These are phyloP conservation scores for Avena eriantha DNA, from an alignment of 176 grass and related monocot genomes.

Conservation along the genomic window DNA sequence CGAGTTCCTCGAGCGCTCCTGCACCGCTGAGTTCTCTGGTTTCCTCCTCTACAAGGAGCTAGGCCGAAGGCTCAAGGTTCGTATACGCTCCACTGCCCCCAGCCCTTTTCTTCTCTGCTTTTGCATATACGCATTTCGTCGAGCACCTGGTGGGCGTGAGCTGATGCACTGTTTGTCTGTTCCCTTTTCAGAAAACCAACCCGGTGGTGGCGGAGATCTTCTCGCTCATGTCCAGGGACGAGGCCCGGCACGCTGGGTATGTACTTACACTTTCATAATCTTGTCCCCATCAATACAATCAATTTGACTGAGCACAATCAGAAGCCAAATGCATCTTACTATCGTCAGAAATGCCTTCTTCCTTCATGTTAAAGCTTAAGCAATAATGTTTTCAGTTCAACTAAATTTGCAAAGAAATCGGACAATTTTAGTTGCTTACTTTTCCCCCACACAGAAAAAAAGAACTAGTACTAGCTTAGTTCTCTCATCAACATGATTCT, in stretches of 20 bases:
- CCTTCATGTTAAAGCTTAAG: not conserved
- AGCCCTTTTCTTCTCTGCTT: not conserved
- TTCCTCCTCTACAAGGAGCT: constrained; percentile 99
- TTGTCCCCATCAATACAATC: not conserved
- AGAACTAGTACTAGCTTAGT: not conserved
- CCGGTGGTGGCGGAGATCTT: constrained; percentile 96
- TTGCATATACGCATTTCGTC: constrained; percentile 9
- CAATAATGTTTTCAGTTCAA: not conserved
- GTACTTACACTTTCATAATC: not conserved
- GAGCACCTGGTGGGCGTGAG: constrained; percentile 16
- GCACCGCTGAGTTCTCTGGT: constrained; percentile 92
- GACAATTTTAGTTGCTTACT: not conserved
- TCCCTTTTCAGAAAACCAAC: constrained; percentile 87
- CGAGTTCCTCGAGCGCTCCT: constrained; percentile 97
- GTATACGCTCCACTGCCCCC: not conserved
- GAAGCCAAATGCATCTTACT: not conserved
- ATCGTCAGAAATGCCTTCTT: not conserved
- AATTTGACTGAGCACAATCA: not conserved
- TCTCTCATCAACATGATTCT: not conserved
- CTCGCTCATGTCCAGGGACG: constrained; percentile 98
- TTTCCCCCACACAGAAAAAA: not conserved
- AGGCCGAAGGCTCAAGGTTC: constrained; percentile 89
- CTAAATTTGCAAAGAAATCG: constrained; percentile 30
- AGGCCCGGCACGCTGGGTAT: constrained; percentile 98
- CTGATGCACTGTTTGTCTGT: constrained; percentile 15